Evolutionary conservation across 345 rosid genomes (phyloP).

Genomic region (Mercurialis annua): DNA sequence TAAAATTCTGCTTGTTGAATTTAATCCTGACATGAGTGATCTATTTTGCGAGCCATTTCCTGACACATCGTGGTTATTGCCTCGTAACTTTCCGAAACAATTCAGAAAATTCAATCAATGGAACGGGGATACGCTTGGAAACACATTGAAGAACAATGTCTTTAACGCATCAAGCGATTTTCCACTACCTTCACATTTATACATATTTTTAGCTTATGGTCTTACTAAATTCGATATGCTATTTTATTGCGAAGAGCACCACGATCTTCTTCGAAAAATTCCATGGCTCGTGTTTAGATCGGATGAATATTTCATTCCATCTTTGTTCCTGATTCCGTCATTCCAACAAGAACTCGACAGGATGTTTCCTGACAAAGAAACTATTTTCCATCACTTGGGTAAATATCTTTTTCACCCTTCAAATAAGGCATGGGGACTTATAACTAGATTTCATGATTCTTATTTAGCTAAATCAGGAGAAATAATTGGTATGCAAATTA

Average conservation of each 20-base stretch:
- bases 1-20: conserved; percentile 15
- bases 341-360: conserved; percentile 10
- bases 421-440: conserved; percentile 25
- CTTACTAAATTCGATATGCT: background rate
- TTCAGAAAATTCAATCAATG: background rate
- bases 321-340: conserved; percentile 12
- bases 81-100: conserved; percentile 4
- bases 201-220: background rate
- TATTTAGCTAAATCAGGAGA: conserved; percentile 14
- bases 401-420: conserved; percentile 23
- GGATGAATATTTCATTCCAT: conserved; percentile 17
- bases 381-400: conserved; percentile 20
- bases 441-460: conserved; percentile 11
- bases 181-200: background rate
- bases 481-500: conserved; percentile 21
- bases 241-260: conserved; percentile 12
- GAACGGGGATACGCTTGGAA: conserved; percentile 1
- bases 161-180: background rate
- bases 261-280: conserved; percentile 4
- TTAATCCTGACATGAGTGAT: conserved; percentile 2
- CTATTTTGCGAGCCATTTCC: conserved; percentile 28
- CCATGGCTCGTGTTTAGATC: conserved; percentile 19
- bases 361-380: conserved; percentile 23
- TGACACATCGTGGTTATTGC: conserved; percentile 17
- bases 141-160: conserved; percentile 4